phyloP scores from a whole-genome alignment of 192 early-diverging fungal species.

The Rhizoclosmatium globosum region DNA sequence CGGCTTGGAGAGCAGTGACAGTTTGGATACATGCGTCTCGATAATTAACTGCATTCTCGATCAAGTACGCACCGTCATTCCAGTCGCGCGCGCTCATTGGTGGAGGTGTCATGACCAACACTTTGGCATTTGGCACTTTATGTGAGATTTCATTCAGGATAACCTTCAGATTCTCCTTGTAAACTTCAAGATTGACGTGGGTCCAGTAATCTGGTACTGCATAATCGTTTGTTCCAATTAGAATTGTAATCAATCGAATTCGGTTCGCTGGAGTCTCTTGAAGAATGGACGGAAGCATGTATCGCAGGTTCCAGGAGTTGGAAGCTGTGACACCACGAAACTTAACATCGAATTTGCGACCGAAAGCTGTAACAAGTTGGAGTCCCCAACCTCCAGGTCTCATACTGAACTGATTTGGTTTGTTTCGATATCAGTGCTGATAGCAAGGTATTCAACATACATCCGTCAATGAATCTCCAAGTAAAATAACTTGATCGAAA shows the following conservation, averaged over 20 bases:
- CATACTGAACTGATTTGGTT: neutral
- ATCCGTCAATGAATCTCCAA: neutral
- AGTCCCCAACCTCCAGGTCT: conserved; percentile 9
- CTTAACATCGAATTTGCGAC: neutral
- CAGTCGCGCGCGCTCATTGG: conserved; percentile 59
- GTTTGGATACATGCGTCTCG: conserved; percentile 39
- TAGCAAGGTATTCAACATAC: neutral
- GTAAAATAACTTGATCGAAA: neutral
- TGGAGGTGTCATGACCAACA: conserved; percentile 78
- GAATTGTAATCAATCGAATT: neutral
- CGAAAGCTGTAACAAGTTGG: neutral
- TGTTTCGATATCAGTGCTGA: neutral
- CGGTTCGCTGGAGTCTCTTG: neutral
- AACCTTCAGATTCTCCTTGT: conserved; percentile 59
- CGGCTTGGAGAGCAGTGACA: neutral
- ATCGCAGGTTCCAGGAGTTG: neutral
- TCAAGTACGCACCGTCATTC: conserved; percentile 22
- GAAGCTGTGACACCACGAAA: neutral
- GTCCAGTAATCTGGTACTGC: conserved; percentile 42
- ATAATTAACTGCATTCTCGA: conserved; percentile 17
- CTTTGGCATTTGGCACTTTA: conserved; percentile 65
- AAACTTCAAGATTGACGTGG: conserved; percentile 65
- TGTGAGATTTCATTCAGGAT: conserved; percentile 62
- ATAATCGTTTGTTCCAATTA: conserved; percentile 29
- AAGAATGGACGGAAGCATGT: neutral